Conservation (phyloP, 1,139 yeast genomes). For the Insectozyma bohioensis region DNA sequence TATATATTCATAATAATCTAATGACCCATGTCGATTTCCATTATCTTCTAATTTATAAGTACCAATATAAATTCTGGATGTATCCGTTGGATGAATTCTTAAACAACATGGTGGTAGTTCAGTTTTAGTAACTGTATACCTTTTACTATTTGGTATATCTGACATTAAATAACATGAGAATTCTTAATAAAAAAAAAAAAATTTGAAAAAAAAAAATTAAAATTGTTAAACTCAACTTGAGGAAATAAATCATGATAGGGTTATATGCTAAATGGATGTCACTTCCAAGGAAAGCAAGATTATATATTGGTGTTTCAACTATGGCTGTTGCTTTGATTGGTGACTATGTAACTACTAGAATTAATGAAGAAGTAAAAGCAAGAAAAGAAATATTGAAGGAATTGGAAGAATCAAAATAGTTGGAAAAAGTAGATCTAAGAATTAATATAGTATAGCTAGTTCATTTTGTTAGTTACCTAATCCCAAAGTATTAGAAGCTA, state of each 20-base stretch:
- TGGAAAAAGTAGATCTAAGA: too few species aligned
- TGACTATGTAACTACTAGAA: slow-evolving; percentile 46
- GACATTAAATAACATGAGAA: slow-evolving; percentile 8
- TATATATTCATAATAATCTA: slow-evolving; percentile 55
- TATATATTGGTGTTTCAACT: slow-evolving; percentile 56
- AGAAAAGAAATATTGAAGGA: slow-evolving; percentile 20
- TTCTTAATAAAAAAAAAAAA: slow-evolving; percentile 5
- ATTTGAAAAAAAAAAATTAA: neutral
- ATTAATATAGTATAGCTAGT: too few species aligned
- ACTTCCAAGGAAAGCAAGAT: slow-evolving; percentile 50
- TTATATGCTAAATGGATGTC: slow-evolving; percentile 47
- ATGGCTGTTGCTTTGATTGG: slow-evolving; percentile 52
- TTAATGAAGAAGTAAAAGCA: slow-evolving; percentile 41
- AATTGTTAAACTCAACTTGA: neutral
- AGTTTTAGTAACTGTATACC: slow-evolving; percentile 36
- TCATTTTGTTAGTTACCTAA: too few species aligned
- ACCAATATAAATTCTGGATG: slow-evolving; percentile 58
- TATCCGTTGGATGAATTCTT: slow-evolving; percentile 53
- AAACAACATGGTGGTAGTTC: slow-evolving; percentile 83
- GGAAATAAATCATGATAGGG: too few species aligned
- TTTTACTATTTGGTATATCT: slow-evolving; percentile 13
- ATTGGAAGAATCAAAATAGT: too few species aligned
- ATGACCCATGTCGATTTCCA: slow-evolving; percentile 66
- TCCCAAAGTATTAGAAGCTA: too few species aligned
- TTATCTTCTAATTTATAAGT: slow-evolving; percentile 71